These are phyloP conservation scores for Neocatenulostroma microsporum DNA, from an alignment of 2,329 filamentous ascomycete genomes.

Conservation along the genomic window DNA sequence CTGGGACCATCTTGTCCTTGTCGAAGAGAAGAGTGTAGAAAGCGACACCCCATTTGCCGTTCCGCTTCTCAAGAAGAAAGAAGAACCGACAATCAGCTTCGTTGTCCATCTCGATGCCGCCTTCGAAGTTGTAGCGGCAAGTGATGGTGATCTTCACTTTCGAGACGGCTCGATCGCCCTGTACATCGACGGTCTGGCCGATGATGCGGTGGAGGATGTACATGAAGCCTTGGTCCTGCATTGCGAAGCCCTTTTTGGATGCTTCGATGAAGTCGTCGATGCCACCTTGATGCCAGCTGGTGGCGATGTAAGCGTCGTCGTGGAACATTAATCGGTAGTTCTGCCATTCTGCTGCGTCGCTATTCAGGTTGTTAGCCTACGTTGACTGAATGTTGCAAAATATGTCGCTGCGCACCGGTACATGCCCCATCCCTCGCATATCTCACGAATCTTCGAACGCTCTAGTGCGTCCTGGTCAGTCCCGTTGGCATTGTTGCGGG, in stretches of 20 bases:
- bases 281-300: constrained; percentile 4
- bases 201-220: constrained; percentile 5
- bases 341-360: constrained; percentile 4
- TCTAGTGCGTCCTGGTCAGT: constrained; percentile 2
- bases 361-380: neutral
- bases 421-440: constrained; percentile 3
- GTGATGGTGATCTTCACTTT: constrained; percentile 4
- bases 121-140: constrained; percentile 2
- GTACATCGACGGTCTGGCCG: constrained; percentile 1
- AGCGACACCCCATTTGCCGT: constrained; percentile 1
- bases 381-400: neutral
- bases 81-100: constrained; percentile 3
- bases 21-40: constrained; percentile 3
- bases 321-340: constrained; percentile 6
- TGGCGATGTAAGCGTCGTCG: constrained; percentile 3
- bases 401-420: constrained; percentile 1
- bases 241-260: constrained; percentile 4
- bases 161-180: constrained; percentile 1
- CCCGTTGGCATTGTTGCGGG: constrained; percentile 4
- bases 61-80: constrained; percentile 4
- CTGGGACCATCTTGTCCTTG: constrained; percentile 3
- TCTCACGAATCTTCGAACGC: constrained; percentile 2
- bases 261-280: constrained; percentile 6
- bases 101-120: constrained; percentile 2
- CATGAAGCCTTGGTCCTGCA: constrained; percentile 6